Evolutionary conservation across 1,284 basidiomycete species (phyloP).

Genomic region (Puccinia hordei): DNA sequence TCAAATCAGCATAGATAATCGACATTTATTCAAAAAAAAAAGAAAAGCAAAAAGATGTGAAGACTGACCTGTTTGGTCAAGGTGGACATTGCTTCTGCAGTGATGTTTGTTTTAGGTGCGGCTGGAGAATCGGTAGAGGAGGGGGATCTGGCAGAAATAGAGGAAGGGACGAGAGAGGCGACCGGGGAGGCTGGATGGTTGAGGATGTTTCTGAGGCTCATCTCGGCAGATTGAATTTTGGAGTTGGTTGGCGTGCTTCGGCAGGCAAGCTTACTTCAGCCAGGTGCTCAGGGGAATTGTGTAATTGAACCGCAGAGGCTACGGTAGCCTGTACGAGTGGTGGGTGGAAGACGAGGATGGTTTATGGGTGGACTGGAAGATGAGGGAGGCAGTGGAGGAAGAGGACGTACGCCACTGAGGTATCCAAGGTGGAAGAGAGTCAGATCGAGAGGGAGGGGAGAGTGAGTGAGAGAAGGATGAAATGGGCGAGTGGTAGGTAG

Average conservation of each 20-base stretch:
- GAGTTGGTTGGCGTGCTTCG: not conserved
- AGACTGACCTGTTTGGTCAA: not conserved
- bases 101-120: not conserved
- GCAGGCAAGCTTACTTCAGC: not conserved
- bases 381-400: not conserved
- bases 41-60: not conserved
- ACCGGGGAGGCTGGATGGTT: conserved; percentile 47
- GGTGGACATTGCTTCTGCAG: not conserved
- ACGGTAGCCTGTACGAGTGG: not conserved
- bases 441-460: not conserved
- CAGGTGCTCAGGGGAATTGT: conserved; percentile 1
- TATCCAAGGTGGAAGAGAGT: not conserved
- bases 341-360: not conserved
- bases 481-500: not conserved
- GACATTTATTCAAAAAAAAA: not conserved
- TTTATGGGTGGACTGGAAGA: not conserved
- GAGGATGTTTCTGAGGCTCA: conserved; percentile 50
- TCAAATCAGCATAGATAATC: not conserved
- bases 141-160: conserved; percentile 19
- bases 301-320: not conserved
- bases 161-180: conserved; percentile 34
- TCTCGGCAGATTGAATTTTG: conserved; percentile 12
- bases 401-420: not conserved
- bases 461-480: not conserved
- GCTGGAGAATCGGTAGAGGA: conserved; percentile 15